phyloP scores from a whole-genome alignment of 805 yeast genomes.

The Wickerhamomyces bovis region DNA sequence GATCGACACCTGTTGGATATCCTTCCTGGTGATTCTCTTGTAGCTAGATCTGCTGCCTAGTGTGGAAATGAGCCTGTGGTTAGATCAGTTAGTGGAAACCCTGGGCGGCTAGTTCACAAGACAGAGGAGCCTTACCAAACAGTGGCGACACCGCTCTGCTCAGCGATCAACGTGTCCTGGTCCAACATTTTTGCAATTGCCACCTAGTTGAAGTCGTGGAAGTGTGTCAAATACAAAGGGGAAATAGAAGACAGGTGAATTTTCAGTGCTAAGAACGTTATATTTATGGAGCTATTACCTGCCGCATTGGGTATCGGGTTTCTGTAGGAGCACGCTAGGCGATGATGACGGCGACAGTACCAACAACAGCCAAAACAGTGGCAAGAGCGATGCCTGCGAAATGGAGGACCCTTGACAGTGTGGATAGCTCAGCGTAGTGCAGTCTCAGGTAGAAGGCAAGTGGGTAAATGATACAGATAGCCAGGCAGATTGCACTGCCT shows the following conservation, averaged over 20 bases:
- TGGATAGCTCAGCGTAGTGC: conserved; percentile 32
- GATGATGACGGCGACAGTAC: conserved; percentile 22
- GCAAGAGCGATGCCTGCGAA: conserved; percentile 6
- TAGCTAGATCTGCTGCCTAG: conserved; percentile 30
- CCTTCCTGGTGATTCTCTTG: conserved; percentile 27
- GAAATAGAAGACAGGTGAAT: not conserved
- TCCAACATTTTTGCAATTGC: conserved; percentile 1
- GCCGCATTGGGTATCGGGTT: not conserved
- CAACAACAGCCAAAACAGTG: conserved; percentile 13
- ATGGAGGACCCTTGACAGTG: conserved; percentile 18
- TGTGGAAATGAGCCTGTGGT: conserved; percentile 34
- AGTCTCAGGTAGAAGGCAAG: conserved; percentile 54
- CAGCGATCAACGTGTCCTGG: conserved; percentile 20
- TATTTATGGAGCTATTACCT: not conserved
- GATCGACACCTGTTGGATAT: conserved; percentile 33
- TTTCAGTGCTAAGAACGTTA: not conserved
- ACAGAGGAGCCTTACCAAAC: conserved; percentile 19
- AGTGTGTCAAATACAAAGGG: not conserved
- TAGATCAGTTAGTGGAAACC: conserved; percentile 1
- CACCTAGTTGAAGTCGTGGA: not conserved
- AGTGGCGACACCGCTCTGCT: conserved; percentile 24
- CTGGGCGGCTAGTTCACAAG: conserved; percentile 1
- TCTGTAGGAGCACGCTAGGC: conserved; percentile 5
- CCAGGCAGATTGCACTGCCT: conserved; percentile 69
- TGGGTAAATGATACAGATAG: conserved; percentile 69